A percentile compares a stretch with the other conserved stretches of the same genome.
These are phyloP conservation scores for Henckelia pumila DNA, from an alignment of 257 asterid genomes.

Conservation along the genomic window DNA sequence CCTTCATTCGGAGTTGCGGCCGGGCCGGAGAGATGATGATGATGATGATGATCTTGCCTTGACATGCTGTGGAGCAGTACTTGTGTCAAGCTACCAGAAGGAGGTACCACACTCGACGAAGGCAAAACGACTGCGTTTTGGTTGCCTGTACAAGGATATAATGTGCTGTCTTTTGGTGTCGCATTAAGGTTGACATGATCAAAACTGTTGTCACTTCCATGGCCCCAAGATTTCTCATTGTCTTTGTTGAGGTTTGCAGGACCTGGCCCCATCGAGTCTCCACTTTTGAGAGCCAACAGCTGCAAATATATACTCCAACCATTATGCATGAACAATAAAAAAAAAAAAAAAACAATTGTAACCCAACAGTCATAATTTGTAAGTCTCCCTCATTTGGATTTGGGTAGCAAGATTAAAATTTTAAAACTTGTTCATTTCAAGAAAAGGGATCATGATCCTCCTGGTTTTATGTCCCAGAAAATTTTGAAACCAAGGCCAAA, in stretches of 20 bases:
- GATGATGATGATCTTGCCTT: slow-evolving; percentile 38
- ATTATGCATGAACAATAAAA: neutral
- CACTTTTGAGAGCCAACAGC: slow-evolving; percentile 47
- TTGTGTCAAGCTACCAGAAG: slow-evolving; percentile 30
- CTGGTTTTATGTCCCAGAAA: neutral
- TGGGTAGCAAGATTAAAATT: neutral
- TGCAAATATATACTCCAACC: slow-evolving; percentile 30
- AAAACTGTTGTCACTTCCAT: slow-evolving; percentile 61
- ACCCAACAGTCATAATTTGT: neutral
- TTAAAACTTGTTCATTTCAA: neutral
- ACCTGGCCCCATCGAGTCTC: slow-evolving; percentile 43
- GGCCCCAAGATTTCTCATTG: slow-evolving; percentile 76
- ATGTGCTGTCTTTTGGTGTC: slow-evolving; percentile 34
- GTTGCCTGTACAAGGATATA: slow-evolving; percentile 32
- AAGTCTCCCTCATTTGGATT: neutral
- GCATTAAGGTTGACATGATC: slow-evolving; percentile 48
- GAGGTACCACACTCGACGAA: slow-evolving; percentile 14
- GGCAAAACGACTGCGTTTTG: slow-evolving; percentile 33
- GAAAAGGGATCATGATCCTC: neutral
- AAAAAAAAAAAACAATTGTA: no score
- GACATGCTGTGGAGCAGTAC: slow-evolving; percentile 38
- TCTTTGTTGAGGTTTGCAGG: slow-evolving; percentile 55
- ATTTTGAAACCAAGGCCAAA: neutral
- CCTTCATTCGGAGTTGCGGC: slow-evolving; percentile 40
- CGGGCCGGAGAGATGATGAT: slow-evolving; percentile 17